Conservation (phyloP, 495 filamentous ascomycete species). For the Massariosphaeria phaeospora region DNA sequence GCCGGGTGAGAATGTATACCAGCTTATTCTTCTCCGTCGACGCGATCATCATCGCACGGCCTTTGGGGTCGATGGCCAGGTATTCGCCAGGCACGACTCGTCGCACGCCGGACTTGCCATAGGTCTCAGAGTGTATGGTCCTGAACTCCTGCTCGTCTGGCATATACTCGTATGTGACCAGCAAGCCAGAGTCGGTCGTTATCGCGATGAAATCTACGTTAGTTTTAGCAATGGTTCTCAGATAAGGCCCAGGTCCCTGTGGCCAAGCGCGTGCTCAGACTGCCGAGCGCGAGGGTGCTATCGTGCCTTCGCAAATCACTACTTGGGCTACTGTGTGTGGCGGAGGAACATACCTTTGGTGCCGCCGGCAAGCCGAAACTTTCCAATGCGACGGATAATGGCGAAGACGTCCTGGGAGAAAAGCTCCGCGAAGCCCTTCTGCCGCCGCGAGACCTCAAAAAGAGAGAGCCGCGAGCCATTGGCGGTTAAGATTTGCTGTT, state of each 20-base stretch:
- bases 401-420: slow-evolving; percentile 92
- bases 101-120: slow-evolving; percentile 93
- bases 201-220: slow-evolving; percentile 92
- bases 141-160: slow-evolving; percentile 82
- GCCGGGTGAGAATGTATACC: slow-evolving; percentile 95
- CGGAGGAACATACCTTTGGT: slow-evolving; percentile 78
- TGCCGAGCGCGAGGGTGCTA: slow-evolving; percentile 26
- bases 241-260: background rate
- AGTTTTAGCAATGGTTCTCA: slow-evolving; percentile 56
- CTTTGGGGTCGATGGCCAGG: slow-evolving; percentile 89
- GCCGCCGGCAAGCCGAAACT: slow-evolving; percentile 87
- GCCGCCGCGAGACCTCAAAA: slow-evolving; percentile 74
- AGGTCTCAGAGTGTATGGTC: slow-evolving; percentile 90
- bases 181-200: slow-evolving; percentile 89
- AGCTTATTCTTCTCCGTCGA: slow-evolving; percentile 98
- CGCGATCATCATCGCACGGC: slow-evolving; percentile 87
- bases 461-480: slow-evolving; percentile 86
- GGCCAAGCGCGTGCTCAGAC: slow-evolving; percentile 3
- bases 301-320: slow-evolving; percentile 84
- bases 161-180: slow-evolving; percentile 88
- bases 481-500: slow-evolving; percentile 93
- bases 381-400: slow-evolving; percentile 80
- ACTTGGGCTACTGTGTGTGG: slow-evolving; percentile 53
- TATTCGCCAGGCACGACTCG: slow-evolving; percentile 94
- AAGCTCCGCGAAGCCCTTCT: slow-evolving; percentile 78